phyloP scores from a whole-genome alignment of 257 asterid genomes.

The Coffea canephora region DNA sequence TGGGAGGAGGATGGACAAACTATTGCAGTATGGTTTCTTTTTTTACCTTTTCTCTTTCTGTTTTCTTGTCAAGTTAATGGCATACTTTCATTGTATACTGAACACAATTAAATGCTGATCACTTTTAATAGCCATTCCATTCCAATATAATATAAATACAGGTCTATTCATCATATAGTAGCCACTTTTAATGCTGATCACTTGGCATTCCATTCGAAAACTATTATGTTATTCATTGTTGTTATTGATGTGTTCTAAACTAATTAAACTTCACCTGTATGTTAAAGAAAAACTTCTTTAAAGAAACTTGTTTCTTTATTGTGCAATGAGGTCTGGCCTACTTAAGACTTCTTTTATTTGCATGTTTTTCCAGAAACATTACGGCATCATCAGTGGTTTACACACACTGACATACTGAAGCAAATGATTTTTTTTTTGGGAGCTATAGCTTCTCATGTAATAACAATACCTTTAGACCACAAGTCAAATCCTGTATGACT shows the following conservation, averaged over 20 bases:
- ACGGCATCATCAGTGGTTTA: too few relatives aligned
- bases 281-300: too few relatives aligned
- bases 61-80: neutral
- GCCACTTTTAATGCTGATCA: neutral
- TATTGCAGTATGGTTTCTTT: constrained; percentile 38
- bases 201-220: neutral
- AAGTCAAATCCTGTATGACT: neutral
- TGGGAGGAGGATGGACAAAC: constrained; percentile 85
- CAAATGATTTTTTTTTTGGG: neutral
- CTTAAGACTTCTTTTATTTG: neutral
- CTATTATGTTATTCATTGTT: neutral
- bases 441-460: neutral
- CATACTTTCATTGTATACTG: neutral
- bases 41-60: neutral
- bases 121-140: neutral
- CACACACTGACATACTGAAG: neutral
- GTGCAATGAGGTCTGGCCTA: neutral
- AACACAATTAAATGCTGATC: neutral
- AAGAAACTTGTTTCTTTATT: neutral
- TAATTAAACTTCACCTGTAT: too few relatives aligned
- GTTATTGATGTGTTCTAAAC: neutral
- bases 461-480: neutral
- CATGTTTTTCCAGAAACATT: neutral
- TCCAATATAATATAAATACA: neutral
- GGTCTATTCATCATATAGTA: neutral